Percentiles rank a stretch among this genome's conserved stretches.
Conservation (phyloP, 2,329 filamentous ascomycete species). For the Ophiostoma sp. region DNA sequence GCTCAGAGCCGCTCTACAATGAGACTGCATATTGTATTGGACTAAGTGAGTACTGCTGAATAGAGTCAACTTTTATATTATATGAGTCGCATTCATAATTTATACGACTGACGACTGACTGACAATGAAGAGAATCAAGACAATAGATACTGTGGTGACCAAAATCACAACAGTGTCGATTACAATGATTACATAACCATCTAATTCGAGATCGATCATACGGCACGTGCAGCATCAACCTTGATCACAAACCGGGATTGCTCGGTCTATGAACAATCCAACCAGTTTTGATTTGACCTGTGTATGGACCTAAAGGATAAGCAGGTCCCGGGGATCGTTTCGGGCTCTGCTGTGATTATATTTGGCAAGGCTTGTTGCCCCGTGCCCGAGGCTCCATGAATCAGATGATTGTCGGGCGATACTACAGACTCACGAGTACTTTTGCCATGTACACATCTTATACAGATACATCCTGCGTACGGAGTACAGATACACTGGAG, state of each 20-base stretch:
- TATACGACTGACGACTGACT: too few species aligned
- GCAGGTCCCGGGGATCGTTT: not conserved
- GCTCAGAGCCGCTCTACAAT: not conserved
- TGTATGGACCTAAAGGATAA: not conserved
- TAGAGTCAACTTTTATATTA: too few species aligned
- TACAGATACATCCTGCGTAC: not conserved
- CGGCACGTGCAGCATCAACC: conserved; percentile 2
- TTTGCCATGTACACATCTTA: not conserved
- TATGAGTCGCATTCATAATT: too few species aligned
- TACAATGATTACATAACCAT: not conserved
- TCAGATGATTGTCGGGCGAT: not conserved
- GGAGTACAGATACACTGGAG: not conserved
- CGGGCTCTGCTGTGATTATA: not conserved
- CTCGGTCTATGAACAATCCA: not conserved
- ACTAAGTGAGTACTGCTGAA: not conserved
- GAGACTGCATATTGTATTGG: not conserved
- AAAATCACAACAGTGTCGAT: too few species aligned
- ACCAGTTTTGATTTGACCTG: not conserved
- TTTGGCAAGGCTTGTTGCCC: not conserved
- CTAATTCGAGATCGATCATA: not conserved
- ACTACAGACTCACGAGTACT: not conserved
- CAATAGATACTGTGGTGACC: too few species aligned
- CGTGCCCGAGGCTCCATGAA: not conserved
- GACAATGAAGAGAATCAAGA: too few species aligned
- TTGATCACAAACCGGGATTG: not conserved